Evolutionary conservation across 1,284 basidiomycete genomes (phyloP).

Genomic region (Melampsora occidentalis): DNA sequence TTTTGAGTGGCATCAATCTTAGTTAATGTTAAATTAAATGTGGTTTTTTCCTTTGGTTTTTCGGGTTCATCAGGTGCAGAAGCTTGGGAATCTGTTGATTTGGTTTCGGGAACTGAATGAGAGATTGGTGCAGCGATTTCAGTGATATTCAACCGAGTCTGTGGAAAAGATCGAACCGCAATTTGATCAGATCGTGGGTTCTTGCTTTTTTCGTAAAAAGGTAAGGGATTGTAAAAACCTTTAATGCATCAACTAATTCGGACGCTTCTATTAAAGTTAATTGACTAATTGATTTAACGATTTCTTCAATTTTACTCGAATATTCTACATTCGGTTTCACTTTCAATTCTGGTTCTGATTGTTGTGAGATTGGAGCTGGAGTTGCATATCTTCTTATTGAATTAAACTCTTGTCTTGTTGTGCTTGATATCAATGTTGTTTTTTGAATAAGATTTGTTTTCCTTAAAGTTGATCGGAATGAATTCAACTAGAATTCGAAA

Average conservation of each 20-base stretch:
- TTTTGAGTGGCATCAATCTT: slow-evolving; percentile 85
- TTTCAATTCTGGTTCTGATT: background rate
- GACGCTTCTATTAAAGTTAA: slow-evolving; percentile 91
- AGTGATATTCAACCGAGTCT: slow-evolving; percentile 93
- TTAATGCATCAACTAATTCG: slow-evolving; percentile 87
- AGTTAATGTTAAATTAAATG: slow-evolving; percentile 91
- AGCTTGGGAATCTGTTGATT: slow-evolving; percentile 61
- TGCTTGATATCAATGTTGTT: too few relatives aligned
- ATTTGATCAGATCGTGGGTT: too few relatives aligned
- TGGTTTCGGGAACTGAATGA: slow-evolving; percentile 63
- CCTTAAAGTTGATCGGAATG: too few relatives aligned
- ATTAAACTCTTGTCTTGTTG: too few relatives aligned
- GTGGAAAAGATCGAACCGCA: background rate
- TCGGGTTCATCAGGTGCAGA: slow-evolving; percentile 64
- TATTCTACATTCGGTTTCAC: background rate
- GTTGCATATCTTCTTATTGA: slow-evolving; percentile 18
- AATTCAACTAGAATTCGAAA: too few relatives aligned
- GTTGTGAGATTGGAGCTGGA: slow-evolving; percentile 33
- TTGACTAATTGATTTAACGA: slow-evolving; percentile 90
- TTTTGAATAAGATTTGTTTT: too few relatives aligned
- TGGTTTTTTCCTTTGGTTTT: slow-evolving; percentile 98
- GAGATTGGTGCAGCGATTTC: slow-evolving; percentile 96
- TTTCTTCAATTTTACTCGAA: slow-evolving; percentile 67
- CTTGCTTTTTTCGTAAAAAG: too few relatives aligned
- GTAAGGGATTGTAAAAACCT: slow-evolving; percentile 60